Evolutionary conservation across 306 rosid species (phyloP), one percentile per base, ranked within the genome.

Genomic region (Rosa persica): DNA sequence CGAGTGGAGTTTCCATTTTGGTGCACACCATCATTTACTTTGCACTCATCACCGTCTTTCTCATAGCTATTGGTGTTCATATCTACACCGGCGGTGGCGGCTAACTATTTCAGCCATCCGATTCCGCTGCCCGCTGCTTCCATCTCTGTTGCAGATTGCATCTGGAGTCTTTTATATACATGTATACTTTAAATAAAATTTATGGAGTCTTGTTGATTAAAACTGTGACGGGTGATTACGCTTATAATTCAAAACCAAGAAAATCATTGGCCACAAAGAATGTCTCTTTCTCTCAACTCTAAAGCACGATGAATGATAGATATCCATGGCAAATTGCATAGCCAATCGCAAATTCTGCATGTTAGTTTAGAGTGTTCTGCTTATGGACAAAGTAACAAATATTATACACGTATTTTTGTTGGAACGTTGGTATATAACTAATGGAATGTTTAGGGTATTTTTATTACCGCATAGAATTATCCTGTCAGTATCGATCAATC

Each of bases 51-150:
- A 87, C 85, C 46, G 83, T 91, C 70, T 93, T 93, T 75, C 81
- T 93, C 81, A 87, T 91, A 85, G 98, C 97, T 23, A 89, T 91
- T 78, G 84, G 90, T 1, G 92, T 93, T 81, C 92, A 89, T 57
- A 89, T 88, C 71, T 73, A 78, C 58, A 81, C 88, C 23, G 90
- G 91, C 54, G 51, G 66, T 60, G 11, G 54, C 39, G 71, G 17
- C 40, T 70, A 70, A 12, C 57, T 12, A 46, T 58, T 3, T 39
- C 47, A 42, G 12, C 27, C 27, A 16, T 8, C 48, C 6, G 27
- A 8, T 38, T 60, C 67, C 39, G 12, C 67, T 12, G 39, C 19
- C 8, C 0, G 43, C 70, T 12, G 70, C 42, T 65, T 16, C 42
- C 15, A 8, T 66, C 27, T 36, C 13, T 9, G 71, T 66, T 66